Conservation (phyloP, 108 stramenopile genomes). For the Cylindrotheca closterium region DNA sequence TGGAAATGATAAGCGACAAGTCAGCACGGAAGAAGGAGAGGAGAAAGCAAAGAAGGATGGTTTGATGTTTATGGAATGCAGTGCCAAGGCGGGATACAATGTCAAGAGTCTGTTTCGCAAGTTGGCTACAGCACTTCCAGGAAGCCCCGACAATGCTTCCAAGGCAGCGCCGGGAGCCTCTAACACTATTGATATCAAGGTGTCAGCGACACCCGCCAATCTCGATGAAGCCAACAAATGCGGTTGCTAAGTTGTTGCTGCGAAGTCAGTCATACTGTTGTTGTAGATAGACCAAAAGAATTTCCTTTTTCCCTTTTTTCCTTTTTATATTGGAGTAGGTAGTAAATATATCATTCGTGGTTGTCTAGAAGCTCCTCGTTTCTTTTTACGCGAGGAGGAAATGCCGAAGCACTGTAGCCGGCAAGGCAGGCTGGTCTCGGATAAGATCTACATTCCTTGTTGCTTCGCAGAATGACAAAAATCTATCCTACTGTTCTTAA, state of each 20-base stretch:
- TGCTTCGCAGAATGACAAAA: too few relatives aligned
- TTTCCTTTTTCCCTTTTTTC: too few relatives aligned
- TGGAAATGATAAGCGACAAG: slow-evolving; percentile 94
- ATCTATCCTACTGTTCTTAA: too few relatives aligned
- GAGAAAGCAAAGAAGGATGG: slow-evolving; percentile 93
- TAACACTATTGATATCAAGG: slow-evolving; percentile 94
- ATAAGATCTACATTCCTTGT: too few relatives aligned
- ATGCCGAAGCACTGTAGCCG: too few relatives aligned
- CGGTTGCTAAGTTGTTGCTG: slow-evolving; percentile 83
- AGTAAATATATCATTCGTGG: too few relatives aligned
- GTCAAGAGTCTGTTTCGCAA: slow-evolving; percentile 97
- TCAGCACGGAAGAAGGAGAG: slow-evolving; percentile 96
- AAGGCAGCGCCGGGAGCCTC: slow-evolving; percentile 37
- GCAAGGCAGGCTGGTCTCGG: too few relatives aligned
- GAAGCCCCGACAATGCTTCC: slow-evolving; percentile 68
- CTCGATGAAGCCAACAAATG: slow-evolving; percentile 84
- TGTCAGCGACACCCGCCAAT: slow-evolving; percentile 88
- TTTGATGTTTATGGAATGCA: slow-evolving; percentile 97
- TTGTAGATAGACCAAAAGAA: not conserved
- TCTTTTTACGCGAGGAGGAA: too few relatives aligned
- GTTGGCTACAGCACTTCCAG: slow-evolving; percentile 95
- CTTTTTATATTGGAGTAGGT: not conserved
- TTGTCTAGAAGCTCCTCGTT: too few relatives aligned
- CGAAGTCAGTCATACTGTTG: not conserved
- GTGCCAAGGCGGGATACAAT: slow-evolving; percentile 98